A percentile compares a stretch with the other conserved stretches of the same genome.
Evolutionary conservation across 78 protist species (phyloP).

Genomic region (Blattamonas nauphoetae): DNA sequence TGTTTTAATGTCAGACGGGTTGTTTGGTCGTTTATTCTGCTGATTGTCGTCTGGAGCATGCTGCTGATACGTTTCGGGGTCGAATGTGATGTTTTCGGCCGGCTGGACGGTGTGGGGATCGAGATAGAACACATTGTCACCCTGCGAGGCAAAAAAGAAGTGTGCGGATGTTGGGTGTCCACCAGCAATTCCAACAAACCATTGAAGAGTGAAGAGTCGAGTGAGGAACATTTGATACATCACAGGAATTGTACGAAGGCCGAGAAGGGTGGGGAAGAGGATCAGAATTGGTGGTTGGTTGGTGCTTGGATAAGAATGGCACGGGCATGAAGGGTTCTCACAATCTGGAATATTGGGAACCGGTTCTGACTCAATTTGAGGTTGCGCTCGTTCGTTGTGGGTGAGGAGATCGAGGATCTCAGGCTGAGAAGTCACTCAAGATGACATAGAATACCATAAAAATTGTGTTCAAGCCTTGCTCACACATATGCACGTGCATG

Average conservation of each 20-base stretch:
- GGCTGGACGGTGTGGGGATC: neutral
- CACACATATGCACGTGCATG: neutral
- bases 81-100: neutral
- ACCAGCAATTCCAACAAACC: neutral
- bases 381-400: too few species aligned
- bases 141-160: neutral
- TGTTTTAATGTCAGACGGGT: neutral
- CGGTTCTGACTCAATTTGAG: too few species aligned
- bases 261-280: neutral
- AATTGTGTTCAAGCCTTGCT: neutral
- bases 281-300: neutral
- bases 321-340: neutral
- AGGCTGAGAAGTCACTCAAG: too few species aligned
- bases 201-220: neutral
- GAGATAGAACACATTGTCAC: neutral
- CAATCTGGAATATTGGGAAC: neutral
- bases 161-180: neutral
- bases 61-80: neutral
- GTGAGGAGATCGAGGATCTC: too few species aligned
- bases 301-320: neutral
- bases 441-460: neutral
- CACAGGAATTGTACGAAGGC: neutral
- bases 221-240: neutral
- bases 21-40: neutral
- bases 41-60: neutral